These are phyloP conservation scores for Tricladium varicosporioides DNA, from an alignment of 2,329 filamentous ascomycete species.

Conservation along the genomic window DNA sequence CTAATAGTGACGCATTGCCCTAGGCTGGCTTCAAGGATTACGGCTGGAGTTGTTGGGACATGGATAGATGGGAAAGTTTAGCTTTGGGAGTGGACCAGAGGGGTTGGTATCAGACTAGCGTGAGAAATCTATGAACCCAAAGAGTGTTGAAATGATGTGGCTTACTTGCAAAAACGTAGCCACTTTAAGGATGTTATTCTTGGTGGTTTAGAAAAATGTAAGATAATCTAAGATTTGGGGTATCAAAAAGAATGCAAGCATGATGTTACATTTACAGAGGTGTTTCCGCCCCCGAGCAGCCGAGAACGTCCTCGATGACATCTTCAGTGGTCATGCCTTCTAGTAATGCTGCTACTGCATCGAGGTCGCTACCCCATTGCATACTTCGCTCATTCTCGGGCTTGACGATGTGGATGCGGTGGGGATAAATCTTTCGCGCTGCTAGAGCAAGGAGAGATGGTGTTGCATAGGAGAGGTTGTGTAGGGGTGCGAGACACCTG, in stretches of 20 bases:
- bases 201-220: no score
- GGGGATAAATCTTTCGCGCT: constrained; percentile 81
- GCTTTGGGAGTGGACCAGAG: no score
- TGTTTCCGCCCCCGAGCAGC: constrained; percentile 47
- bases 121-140: no score
- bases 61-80: no score
- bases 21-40: no score
- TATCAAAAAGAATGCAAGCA: background rate
- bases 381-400: constrained; percentile 79
- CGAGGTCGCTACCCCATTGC: constrained; percentile 84
- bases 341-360: constrained; percentile 66
- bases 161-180: no score
- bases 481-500: constrained; percentile 74
- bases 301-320: constrained; percentile 63
- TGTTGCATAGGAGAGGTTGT: constrained; percentile 76
- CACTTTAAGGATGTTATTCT: no score
- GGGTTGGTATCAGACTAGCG: no score
- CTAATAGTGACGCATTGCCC: no score
- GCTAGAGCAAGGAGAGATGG: constrained; percentile 82
- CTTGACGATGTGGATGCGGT: constrained; percentile 71
- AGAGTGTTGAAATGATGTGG: no score
- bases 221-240: background rate
- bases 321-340: constrained; percentile 60
- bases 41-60: no score
- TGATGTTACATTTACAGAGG: constrained; percentile 41